Base-by-base conservation (phyloP, 1,139 yeast species). In the Magnusiomyces tetraspermus region DNA sequence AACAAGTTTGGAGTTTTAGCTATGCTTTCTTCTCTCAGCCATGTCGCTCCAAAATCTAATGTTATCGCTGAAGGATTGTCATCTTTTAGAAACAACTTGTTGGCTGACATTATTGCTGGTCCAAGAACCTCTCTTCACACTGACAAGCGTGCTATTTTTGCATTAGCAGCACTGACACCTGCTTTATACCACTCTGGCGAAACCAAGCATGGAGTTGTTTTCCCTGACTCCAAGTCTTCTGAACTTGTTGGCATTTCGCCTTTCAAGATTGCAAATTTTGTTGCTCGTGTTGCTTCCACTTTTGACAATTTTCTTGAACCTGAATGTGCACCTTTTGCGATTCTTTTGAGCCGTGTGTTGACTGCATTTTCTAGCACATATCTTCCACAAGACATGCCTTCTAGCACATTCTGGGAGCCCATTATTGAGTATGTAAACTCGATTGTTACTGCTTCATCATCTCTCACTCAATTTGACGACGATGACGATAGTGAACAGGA, bases 191-290 rank as follows among this genome's bases (percentile, higher is more conserved):
- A 19, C 21, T 4, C 46, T 43, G 46, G 46, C 11, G 22, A 31
- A 22, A 33, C 42, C 4, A 21, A 22, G 5, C 11, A 22, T 38
- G 42, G 15, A 5, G 6, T 38, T 5, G 15, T 38, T 5, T 38
- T 38, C 22, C 42, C 42, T 17, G 21, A 22, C 8, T 3, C 24
- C 5, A 15, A 38, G 21, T 38, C 42, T 19, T 38, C 42, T 6
- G 6, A n/a, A 15, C 24, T 38, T 23, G 40, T 46, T 15, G 54
- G 50, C 4, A 30, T 52, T n/a, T 43, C 54, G 1, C 47, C 51
- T 41, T 51, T 54, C 53, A 54, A 54, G 48, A 41, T 54, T 33
- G 49, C 42, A 11, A 52, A 50, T 41, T 48, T 54, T 48, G 21
- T 46, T 30, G 11, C 40, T 8, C 22, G 42, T 3, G 49, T 24